Evolutionary conservation across 495 filamentous ascomycete species (phyloP), one percentile per base, ranked within the genome.

Genomic region (Penicillium robsamsonii): DNA sequence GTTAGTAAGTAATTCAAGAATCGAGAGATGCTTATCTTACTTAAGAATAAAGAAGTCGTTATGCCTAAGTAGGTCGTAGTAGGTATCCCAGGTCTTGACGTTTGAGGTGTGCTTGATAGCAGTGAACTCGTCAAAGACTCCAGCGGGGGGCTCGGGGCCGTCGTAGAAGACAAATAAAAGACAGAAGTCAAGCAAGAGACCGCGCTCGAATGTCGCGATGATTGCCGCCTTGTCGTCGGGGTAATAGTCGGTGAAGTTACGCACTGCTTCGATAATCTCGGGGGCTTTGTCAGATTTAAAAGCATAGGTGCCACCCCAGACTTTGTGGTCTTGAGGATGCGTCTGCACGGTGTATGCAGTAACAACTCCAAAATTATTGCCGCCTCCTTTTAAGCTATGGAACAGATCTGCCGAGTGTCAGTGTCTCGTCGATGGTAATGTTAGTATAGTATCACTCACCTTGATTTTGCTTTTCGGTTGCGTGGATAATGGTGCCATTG

Each of bases 121-220:
- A 7, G 76, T 79, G 69, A 87, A 84, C 53, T 75, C 77, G 49
- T 79, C 71, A 54, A 87, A 87, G 8, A 82, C 73, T 5, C 74
- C 79, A 13, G 70, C 59, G 2, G 83, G 82, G 12, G 81, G 81
- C 47, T 77, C 70, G 0, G 80, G 75, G 4, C 81, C 83, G 46
- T 87, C 79, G 59, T 85, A 85, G 72, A 84, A 87, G n/a, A 84
- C 57, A 60, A 85, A 87, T 56, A 85, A 63, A 46, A 84, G 77
- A 79, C 81, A 84, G 27, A 78, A 70, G n/a, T 83, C 75, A 50
- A 84, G 43, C 0, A 79, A 40, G 2, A 71, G 66, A 0, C 79
- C 74, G n/a, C 79, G 69, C 60, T 84, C 77, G 0, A 77, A 68
- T 0, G 83, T 85, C 53, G 79, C 58, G 42, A 85, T 83, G 25